These are phyloP conservation scores for Mortierella sp. DNA, from an alignment of 371 early-diverging fungal species.

Conservation along the genomic window DNA sequence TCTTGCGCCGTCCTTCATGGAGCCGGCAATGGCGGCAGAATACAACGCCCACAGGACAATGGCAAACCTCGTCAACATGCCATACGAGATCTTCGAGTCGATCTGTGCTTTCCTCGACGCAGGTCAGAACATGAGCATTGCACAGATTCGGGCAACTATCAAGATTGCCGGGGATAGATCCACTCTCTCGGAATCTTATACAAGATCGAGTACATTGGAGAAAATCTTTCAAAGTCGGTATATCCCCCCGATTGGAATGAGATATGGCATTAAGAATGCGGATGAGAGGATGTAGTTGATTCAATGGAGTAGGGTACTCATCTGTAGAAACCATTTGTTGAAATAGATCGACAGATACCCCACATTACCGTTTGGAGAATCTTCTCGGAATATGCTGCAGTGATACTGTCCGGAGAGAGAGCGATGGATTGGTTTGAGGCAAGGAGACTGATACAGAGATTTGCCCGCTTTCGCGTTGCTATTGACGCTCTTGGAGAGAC, in stretches of 20 bases:
- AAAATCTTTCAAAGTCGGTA: slow-evolving; percentile 24
- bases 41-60: slow-evolving; percentile 38
- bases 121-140: slow-evolving; percentile 34
- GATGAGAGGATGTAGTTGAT: slow-evolving; percentile 29
- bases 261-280: slow-evolving; percentile 23
- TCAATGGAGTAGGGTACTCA: background rate
- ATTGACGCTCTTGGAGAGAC: no score
- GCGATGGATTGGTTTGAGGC: no score
- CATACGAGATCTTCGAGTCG: slow-evolving; percentile 46
- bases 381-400: no score
- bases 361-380: no score
- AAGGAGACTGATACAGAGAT: no score
- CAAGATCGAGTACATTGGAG: slow-evolving; percentile 33
- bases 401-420: no score
- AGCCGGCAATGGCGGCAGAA: background rate
- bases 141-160: slow-evolving; percentile 38
- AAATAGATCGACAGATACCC: background rate
- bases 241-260: slow-evolving; percentile 34
- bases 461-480: no score
- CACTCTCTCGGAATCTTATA: slow-evolving; percentile 18
- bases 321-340: no score
- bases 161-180: slow-evolving; percentile 18
- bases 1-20: no score
- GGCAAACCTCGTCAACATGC: slow-evolving; percentile 45
- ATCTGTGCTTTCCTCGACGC: slow-evolving; percentile 46